phyloP scores from a whole-genome alignment of 371 early-diverging fungal species.

The Lichtheimia hyalospora region DNA sequence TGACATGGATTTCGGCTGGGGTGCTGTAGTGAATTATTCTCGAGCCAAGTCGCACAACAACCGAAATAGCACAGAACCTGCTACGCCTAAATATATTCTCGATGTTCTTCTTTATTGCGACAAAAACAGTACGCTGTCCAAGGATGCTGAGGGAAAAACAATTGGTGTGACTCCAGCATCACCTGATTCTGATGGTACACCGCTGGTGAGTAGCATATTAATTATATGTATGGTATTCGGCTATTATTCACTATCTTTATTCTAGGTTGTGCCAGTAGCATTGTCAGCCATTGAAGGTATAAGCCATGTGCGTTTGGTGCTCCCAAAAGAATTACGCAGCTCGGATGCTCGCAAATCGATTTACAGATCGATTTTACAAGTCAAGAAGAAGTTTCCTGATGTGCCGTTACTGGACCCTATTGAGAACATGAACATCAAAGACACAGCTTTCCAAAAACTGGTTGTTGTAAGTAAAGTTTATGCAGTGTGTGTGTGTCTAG shows the following conservation, averaged over 20 bases:
- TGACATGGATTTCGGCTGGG: conserved; percentile 92
- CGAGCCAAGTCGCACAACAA: conserved; percentile 25
- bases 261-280: conserved; percentile 76
- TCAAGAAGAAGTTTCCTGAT: conserved; percentile 72
- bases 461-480: conserved; percentile 38
- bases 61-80: conserved; percentile 27
- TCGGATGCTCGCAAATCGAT: conserved; percentile 61
- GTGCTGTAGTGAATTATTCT: conserved; percentile 68
- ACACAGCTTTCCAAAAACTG: conserved; percentile 75
- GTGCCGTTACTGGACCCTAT: conserved; percentile 88
- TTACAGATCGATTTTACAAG: conserved; percentile 71
- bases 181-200: conserved; percentile 56
- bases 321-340: conserved; percentile 69
- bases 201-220: conserved; percentile 41
- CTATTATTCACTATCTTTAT: background rate
- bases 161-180: conserved; percentile 65
- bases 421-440: conserved; percentile 87
- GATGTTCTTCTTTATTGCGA: conserved; percentile 86
- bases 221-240: background rate
- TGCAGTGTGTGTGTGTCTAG: background rate
- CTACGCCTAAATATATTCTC: conserved; percentile 62
- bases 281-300: conserved; percentile 75
- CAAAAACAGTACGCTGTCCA: conserved; percentile 50
- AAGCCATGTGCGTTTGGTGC: conserved; percentile 73
- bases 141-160: conserved; percentile 58